A percentile compares a stretch with the other conserved stretches of the same genome.
Evolutionary conservation across 768 basidiomycete genomes (phyloP).

Genomic region (Rhodotorula graminis): DNA sequence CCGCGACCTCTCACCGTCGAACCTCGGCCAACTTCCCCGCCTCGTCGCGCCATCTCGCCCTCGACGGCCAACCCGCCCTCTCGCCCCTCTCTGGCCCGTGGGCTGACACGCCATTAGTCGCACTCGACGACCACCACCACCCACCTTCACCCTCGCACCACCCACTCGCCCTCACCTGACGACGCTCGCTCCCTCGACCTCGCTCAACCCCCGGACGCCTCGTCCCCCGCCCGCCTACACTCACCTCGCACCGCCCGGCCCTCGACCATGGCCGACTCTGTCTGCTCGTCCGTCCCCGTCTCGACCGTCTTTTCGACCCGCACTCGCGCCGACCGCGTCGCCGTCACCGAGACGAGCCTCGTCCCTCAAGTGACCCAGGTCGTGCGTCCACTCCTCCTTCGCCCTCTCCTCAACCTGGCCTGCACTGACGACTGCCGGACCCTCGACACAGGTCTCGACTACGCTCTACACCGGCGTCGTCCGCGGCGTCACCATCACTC

Average conservation of each 20-base stretch:
- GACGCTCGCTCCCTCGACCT: background rate
- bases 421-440: background rate
- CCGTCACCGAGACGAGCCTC: constrained; percentile 3
- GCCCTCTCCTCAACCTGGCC: background rate
- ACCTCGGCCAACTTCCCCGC: too few relatives aligned
- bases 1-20: too few relatives aligned
- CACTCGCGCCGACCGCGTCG: constrained; percentile 13
- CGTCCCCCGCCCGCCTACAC: background rate
- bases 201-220: background rate
- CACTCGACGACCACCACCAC: background rate
- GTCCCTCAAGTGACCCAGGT: constrained; percentile 11
- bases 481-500: constrained; percentile 1
- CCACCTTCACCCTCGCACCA: background rate
- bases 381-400: background rate
- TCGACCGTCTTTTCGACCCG: constrained; percentile 9
- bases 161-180: background rate
- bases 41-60: background rate
- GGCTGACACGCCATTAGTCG: background rate
- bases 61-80: background rate
- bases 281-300: background rate
- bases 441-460: background rate
- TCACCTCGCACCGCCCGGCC: too few relatives aligned
- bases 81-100: background rate
- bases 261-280: background rate
- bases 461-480: background rate